These are phyloP conservation scores for Calonectria pseudoreteaudii DNA, from an alignment of 2,329 filamentous ascomycete species.

Conservation along the genomic window DNA sequence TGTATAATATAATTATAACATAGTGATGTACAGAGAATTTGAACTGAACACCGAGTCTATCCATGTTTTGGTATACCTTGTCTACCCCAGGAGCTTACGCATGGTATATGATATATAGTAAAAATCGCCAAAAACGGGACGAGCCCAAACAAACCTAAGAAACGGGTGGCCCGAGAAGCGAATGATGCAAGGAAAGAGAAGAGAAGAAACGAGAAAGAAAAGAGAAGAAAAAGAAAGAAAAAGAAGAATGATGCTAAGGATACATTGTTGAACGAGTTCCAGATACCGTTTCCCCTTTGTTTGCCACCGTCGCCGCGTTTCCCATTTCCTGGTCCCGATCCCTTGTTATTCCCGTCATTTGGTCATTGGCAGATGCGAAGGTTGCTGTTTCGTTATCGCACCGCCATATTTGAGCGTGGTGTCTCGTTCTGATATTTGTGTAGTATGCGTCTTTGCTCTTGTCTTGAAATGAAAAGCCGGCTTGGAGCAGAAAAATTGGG, in stretches of 20 bases:
- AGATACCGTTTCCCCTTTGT: constrained; percentile 21
- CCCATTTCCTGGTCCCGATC: constrained; percentile 19
- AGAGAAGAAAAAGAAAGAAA: background rate
- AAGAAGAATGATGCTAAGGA: constrained; percentile 28
- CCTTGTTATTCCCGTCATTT: constrained; percentile 23
- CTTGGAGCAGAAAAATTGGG: constrained; percentile 7
- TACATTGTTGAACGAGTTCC: constrained; percentile 27
- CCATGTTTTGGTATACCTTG: constrained; percentile 46
- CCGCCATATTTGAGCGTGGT: constrained; percentile 10
- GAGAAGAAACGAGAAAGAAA: background rate
- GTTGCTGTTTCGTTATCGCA: constrained; percentile 20
- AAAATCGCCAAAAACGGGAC: constrained; percentile 23
- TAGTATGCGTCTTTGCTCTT: constrained; percentile 14
- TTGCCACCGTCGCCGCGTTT: constrained; percentile 16
- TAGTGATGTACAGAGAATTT: constrained; percentile 25
- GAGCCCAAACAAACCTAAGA: constrained; percentile 19
- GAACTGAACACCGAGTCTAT: constrained; percentile 43
- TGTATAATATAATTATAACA: constrained; percentile 18
- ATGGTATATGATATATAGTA: constrained; percentile 39
- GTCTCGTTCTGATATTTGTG: constrained; percentile 17
- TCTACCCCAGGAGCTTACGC: constrained; percentile 44
- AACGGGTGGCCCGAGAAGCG: constrained; percentile 22
- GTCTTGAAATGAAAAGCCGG: constrained; percentile 10
- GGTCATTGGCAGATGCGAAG: constrained; percentile 20
- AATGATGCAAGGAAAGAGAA: constrained; percentile 29